Evolutionary conservation across 1,139 yeast species (phyloP), one percentile per base, ranked within the genome.

Genomic region (Protomyces arabidopsidicola): DNA sequence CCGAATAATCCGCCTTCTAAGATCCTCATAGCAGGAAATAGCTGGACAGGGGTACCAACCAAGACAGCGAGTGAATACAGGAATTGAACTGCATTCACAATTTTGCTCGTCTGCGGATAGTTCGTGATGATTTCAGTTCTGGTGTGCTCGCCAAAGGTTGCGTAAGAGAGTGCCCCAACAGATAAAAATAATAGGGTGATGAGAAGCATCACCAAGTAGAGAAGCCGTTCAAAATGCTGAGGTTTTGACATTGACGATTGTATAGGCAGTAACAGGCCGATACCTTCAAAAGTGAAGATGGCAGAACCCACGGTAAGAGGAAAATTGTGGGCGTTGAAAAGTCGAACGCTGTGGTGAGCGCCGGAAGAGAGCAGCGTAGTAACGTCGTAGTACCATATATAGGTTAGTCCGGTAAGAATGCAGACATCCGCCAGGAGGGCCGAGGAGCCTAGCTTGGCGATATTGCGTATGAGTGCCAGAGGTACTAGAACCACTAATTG

Each of bases 231-330:
- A 74, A 93, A 91, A 70, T 86, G 82, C 59, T 82, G 76, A 0
- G 97, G 97, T 67, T 85, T 79, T 56, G 83, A 83, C 98, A 93
- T 93, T 2, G 97, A 87, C 71, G 93, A 97, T 71, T 90, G 96
- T 71, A 93, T 90, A 0, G 98, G 98, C 56, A 93, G 88, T 66
- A 93, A 82, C 59, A 93, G 80, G 0, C 98, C 98, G 66, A 93
- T 88, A 6, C 98, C 98, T 75, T 93, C 98, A 73, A 88, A 93
- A 9, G 98, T 91, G 81, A 93, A 93, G 53, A 93, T 91, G 0
- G 97, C 97, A 1, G 96, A 91, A 18, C 70, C 70, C 24, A 68
- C 67, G 35, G 69, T 68, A 45, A 69, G 60, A 1, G 69, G 67
- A 65, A 69, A 69, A 64, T 85, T 84, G 10, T 80, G 76, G 51